These are phyloP conservation scores for Talaromyces borbonicus DNA, from an alignment of 495 filamentous ascomycete genomes.

Conservation along the genomic window DNA sequence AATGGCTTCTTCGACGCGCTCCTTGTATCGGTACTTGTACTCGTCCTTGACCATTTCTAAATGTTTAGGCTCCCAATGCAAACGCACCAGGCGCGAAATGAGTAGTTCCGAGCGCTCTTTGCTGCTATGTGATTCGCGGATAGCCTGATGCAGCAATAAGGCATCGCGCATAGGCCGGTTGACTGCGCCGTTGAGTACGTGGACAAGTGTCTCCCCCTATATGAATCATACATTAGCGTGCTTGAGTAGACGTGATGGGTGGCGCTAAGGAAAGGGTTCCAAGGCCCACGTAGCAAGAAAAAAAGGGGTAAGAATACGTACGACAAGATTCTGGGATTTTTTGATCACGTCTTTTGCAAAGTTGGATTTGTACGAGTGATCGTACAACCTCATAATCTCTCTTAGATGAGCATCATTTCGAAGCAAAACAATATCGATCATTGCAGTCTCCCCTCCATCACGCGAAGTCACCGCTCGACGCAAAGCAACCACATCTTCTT, in stretches of 20 bases:
- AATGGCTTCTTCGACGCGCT: constrained; percentile 54
- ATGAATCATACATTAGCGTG: neutral
- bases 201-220: constrained; percentile 88
- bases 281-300: no score
- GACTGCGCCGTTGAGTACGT: constrained; percentile 93
- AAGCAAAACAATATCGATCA: constrained; percentile 77
- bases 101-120: constrained; percentile 69
- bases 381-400: constrained; percentile 68
- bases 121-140: constrained; percentile 53
- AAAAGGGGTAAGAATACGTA: constrained; percentile 38
- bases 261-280: no score
- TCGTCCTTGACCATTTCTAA: constrained; percentile 60
- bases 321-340: constrained; percentile 84
- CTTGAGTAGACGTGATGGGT: no score
- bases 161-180: constrained; percentile 93
- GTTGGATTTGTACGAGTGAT: constrained; percentile 58
- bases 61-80: constrained; percentile 77
- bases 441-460: constrained; percentile 80
- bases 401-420: constrained; percentile 72
- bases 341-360: constrained; percentile 79
- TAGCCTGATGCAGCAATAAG: constrained; percentile 85
- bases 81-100: constrained; percentile 67
- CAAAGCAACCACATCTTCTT: constrained; percentile 63
- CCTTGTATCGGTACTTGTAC: constrained; percentile 61
- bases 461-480: constrained; percentile 57